Evolutionary conservation across 352 stramenopile species (phyloP).

Genomic region (Phytophthora sp.): DNA sequence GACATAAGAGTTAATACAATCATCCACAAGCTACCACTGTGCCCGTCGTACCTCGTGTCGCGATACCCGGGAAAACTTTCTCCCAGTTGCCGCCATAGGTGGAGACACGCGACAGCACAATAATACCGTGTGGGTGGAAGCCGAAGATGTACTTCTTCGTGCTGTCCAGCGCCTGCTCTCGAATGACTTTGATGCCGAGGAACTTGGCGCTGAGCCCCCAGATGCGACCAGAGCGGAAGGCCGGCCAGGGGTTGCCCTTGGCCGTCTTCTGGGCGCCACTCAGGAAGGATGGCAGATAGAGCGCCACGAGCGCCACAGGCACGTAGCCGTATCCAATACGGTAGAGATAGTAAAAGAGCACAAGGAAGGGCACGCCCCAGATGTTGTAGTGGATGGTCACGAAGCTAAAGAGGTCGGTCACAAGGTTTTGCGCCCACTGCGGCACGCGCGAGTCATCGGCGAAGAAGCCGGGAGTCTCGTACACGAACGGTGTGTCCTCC

Average conservation of each 20-base stretch:
- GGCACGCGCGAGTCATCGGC: slow-evolving; percentile 44
- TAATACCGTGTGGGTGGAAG: slow-evolving; percentile 79
- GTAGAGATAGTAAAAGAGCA: slow-evolving; percentile 74
- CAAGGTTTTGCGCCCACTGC: slow-evolving; percentile 47
- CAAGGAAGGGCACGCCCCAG: slow-evolving; percentile 54
- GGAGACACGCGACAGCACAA: slow-evolving; percentile 74
- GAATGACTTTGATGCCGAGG: slow-evolving; percentile 65
- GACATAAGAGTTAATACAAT: slow-evolving; percentile 10
- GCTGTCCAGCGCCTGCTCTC: slow-evolving; percentile 64
- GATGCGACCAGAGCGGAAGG: slow-evolving; percentile 49
- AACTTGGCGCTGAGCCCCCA: slow-evolving; percentile 62
- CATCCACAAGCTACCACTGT: not conserved
- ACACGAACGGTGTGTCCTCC: slow-evolving; percentile 42
- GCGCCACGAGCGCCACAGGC: slow-evolving; percentile 51
- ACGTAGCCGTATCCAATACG: slow-evolving; percentile 58
- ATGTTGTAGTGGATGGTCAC: slow-evolving; percentile 82
- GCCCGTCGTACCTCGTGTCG: slow-evolving; percentile 43
- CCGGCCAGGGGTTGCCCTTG: slow-evolving; percentile 57
- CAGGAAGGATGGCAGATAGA: slow-evolving; percentile 74
- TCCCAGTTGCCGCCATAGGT: slow-evolving; percentile 76
- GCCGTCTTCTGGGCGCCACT: slow-evolving; percentile 61
- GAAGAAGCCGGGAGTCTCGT: slow-evolving; percentile 58
- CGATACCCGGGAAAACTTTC: slow-evolving; percentile 68
- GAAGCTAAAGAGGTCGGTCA: slow-evolving; percentile 61
- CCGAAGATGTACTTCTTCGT: slow-evolving; percentile 80